phyloP scores from a whole-genome alignment of 345 rosid genomes.

The Gossypium rotundifolium region DNA sequence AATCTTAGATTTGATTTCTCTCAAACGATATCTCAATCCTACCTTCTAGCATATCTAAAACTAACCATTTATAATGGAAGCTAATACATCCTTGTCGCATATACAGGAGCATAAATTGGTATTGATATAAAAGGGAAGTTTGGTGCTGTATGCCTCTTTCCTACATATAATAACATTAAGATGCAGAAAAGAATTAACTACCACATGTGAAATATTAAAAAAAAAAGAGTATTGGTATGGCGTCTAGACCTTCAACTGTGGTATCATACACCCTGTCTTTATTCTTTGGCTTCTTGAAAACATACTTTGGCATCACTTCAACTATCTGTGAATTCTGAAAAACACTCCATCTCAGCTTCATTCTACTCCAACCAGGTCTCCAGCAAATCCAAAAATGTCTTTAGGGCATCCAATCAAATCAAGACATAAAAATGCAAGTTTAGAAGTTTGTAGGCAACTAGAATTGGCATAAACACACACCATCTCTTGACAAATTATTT shows the following conservation, averaged over 20 bases:
- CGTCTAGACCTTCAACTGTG: constrained; percentile 12
- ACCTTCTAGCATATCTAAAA: too few species aligned
- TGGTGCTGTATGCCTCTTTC: too few species aligned
- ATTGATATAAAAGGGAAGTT: too few species aligned
- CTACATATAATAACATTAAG: background rate
- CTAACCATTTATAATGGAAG: too few species aligned
- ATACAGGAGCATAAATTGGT: too few species aligned
- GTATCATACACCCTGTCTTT: constrained; percentile 18
- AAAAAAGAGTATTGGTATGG: background rate
- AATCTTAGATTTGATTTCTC: too few species aligned
- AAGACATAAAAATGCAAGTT: background rate
- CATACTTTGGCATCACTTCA: background rate
- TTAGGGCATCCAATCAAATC: background rate
- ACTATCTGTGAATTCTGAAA: background rate
- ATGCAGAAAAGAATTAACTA: background rate
- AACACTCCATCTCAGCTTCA: background rate
- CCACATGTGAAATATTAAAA: background rate
- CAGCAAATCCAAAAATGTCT: constrained; percentile 9
- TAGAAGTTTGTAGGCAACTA: background rate
- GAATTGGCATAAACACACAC: background rate
- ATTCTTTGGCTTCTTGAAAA: background rate
- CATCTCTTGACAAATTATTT: background rate
- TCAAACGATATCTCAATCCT: too few species aligned
- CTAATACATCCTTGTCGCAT: too few species aligned
- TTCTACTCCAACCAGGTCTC: constrained; percentile 7